Base-by-base conservation (phyloP, 257 asterid species). In the Echites panduratus region DNA sequence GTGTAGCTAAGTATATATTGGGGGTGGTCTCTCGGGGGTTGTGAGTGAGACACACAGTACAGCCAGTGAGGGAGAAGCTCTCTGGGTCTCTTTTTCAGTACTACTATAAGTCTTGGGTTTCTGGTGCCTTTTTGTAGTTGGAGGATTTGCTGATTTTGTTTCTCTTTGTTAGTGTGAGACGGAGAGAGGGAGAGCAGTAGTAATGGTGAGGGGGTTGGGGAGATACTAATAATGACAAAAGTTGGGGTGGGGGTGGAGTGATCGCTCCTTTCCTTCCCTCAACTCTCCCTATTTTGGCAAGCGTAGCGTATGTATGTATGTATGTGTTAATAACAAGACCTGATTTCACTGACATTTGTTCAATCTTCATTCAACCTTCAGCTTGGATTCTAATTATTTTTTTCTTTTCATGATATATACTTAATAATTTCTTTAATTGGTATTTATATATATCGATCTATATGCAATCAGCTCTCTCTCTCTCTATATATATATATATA, bases 171-270 rank as follows among this genome's bases (percentile, higher is more conserved):
- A 62, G 49, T 40, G 48, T 17, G 69, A 20, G 56, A 50, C 5
- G 2, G 45, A 7, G 67, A 2, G 43, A 26, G 6, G 14, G 59
- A 20, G 26, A 19, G 68, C 24, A 32, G 45, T 11, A 64, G 69
- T 64, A 64, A 38, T 64, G 43, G 49, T 64, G 49, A 38, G 69
- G 69, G 49, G 19, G 69, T 64, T 64, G 69, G 69, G 69, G 69
- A 64, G 69, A 19, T 64, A 38, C 48, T 19, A 64, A 64, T 64
- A 64, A 64, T 64, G 69, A 64, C 69, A 64, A 64, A 52, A 64
- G 11, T 27, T 5, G 45, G n/a, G 11, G 49, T 5, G 45, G n/a
- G 3, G 38, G 38, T 32, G 38, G 38, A 59, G 20, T 59, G 66
- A 59, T 59, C 65, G 40, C 40, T 27, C 8, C 41, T 26, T 45